These are phyloP conservation scores for Syzygium syzygioides DNA, from an alignment of 441 rosid species.

Conservation along the genomic window DNA sequence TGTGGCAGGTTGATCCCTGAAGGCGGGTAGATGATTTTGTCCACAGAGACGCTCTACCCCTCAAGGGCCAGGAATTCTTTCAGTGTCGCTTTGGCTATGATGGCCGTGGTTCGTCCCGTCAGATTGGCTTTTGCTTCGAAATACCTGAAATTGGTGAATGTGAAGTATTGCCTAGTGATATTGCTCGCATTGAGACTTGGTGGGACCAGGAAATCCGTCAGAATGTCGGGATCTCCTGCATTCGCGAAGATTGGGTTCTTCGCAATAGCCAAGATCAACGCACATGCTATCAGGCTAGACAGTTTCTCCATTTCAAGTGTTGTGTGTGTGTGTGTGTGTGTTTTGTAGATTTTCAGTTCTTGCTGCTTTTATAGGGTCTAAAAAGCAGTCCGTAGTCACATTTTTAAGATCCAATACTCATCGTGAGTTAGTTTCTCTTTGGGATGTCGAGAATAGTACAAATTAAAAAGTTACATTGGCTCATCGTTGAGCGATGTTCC, in stretches of 20 bases:
- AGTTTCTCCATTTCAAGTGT: neutral
- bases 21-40: slow-evolving; percentile 12
- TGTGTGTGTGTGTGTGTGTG: neutral
- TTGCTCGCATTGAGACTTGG: neutral
- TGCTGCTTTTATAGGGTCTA: neutral
- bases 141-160: slow-evolving; percentile 11
- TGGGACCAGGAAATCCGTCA: slow-evolving; percentile 9
- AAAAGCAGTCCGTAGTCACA: neutral
- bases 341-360: neutral
- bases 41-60: slow-evolving; percentile 20
- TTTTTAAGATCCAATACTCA: neutral
- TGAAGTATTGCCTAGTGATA: slow-evolving; percentile 11
- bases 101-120: slow-evolving; percentile 2
- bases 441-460: neutral
- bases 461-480: neutral
- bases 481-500: neutral
- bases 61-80: slow-evolving; percentile 18
- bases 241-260: neutral
- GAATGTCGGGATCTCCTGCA: slow-evolving; percentile 19
- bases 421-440: neutral
- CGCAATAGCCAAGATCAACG: neutral
- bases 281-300: neutral
- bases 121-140: neutral
- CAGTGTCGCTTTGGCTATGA: slow-evolving; percentile 4
- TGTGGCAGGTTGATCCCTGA: slow-evolving; percentile 27